A percentile compares a stretch with the other conserved stretches of the same genome.
Conservation (phyloP, 352 stramenopile species). For the Globisporangium carolinianum region DNA sequence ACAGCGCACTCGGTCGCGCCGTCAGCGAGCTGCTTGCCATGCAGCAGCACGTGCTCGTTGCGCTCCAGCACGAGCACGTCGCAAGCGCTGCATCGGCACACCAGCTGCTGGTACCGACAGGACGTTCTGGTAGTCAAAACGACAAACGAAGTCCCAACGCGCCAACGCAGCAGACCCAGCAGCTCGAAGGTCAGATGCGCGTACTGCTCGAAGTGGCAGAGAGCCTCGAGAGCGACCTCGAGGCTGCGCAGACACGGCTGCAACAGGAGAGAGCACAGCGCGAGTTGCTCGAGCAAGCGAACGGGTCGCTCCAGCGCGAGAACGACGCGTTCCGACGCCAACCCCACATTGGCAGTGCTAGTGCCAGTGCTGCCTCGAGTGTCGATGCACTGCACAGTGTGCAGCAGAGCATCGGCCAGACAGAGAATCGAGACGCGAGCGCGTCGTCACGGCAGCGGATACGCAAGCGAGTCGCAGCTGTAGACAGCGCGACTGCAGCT, state of each 20-base stretch:
- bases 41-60: constrained; percentile 44
- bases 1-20: constrained; percentile 26
- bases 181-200: constrained; percentile 36
- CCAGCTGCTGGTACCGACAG: not conserved
- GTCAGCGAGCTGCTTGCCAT: constrained; percentile 32
- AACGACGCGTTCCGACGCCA: constrained; percentile 15
- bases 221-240: constrained; percentile 50
- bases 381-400: not conserved
- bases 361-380: not conserved
- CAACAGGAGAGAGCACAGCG: constrained; percentile 40
- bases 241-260: constrained; percentile 30
- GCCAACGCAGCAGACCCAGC: not conserved
- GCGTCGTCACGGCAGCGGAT: constrained; percentile 9
- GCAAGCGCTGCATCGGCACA: constrained; percentile 8
- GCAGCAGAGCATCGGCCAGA: no score
- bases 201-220: constrained; percentile 58
- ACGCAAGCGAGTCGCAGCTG: constrained; percentile 8
- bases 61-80: constrained; percentile 23
- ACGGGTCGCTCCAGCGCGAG: constrained; percentile 30
- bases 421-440: no score
- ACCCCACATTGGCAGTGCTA: not conserved
- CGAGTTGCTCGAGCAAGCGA: constrained; percentile 42
- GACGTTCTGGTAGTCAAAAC: not conserved
- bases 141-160: not conserved
- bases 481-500: no score